Conservation (phyloP, 2,329 filamentous ascomycete genomes). For the Coniochaeta sp. region DNA sequence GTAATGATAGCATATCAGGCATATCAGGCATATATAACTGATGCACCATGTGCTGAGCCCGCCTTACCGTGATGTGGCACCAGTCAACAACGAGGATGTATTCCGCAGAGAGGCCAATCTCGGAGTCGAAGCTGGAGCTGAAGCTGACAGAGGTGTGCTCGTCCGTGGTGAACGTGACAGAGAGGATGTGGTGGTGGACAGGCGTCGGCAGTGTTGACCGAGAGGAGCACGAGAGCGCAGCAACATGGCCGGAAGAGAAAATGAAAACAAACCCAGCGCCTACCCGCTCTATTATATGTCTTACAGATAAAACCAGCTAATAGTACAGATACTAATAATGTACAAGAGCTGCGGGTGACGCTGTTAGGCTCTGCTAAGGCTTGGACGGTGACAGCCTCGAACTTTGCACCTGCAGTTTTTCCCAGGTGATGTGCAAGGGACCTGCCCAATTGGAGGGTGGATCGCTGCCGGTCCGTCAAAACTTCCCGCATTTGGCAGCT, state of each 20-base stretch:
- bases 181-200: slow-evolving; percentile 1
- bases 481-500: neutral
- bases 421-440: neutral
- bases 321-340: slow-evolving; percentile 2
- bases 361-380: neutral
- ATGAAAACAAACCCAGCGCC: neutral
- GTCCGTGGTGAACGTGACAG: neutral
- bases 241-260: slow-evolving; percentile 2
- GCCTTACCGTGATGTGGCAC: neutral
- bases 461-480: neutral
- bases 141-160: neutral
- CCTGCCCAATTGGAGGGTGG: neutral
- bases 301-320: neutral
- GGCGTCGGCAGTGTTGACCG: neutral
- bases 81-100: neutral
- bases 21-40: neutral
- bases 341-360: neutral
- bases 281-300: neutral
- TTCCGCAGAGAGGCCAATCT: neutral
- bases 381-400: neutral
- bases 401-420: neutral
- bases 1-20: too few relatives aligned
- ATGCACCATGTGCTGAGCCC: neutral
- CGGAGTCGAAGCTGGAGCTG: neutral
- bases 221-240: neutral